phyloP scores from a whole-genome alignment of 192 early-diverging fungal genomes.

The Cetraspora pellucida region DNA sequence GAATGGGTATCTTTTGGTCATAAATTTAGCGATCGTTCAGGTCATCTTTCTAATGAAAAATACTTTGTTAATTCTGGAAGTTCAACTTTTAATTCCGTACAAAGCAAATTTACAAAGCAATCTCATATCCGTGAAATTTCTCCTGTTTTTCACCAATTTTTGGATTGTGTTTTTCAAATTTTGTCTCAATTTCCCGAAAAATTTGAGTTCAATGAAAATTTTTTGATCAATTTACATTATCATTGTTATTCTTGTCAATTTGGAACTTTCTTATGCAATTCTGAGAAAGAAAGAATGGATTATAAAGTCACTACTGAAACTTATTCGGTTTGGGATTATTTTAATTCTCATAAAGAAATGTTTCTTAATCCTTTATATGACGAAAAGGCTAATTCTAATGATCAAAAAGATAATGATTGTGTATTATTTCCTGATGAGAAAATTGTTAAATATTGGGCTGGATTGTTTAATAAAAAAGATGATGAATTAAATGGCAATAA shows the following conservation, averaged over 20 bases:
- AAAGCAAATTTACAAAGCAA: conserved; percentile 59
- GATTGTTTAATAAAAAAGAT: conserved; percentile 61
- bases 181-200: conserved; percentile 83
- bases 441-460: conserved; percentile 74
- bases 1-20: conserved; percentile 98
- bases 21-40: conserved; percentile 93
- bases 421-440: conserved; percentile 64
- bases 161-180: conserved; percentile 95
- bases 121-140: conserved; percentile 79
- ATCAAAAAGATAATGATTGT: conserved; percentile 50
- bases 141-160: conserved; percentile 96
- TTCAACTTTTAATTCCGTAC: conserved; percentile 59
- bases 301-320: conserved; percentile 45
- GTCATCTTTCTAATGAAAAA: conserved; percentile 81
- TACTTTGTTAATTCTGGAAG: conserved; percentile 60
- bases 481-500: conserved; percentile 54
- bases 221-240: conserved; percentile 81
- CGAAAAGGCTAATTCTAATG: conserved; percentile 47
- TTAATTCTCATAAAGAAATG: conserved; percentile 57
- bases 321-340: conserved; percentile 84
- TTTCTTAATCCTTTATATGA: conserved; percentile 67
- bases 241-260: conserved; percentile 91
- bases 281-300: conserved; percentile 71
- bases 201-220: conserved; percentile 90
- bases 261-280: conserved; percentile 94